Percentiles rank a stretch among this genome's conserved stretches.
These are phyloP conservation scores for Hypoxylon sp. DNA, from an alignment of 2,329 filamentous ascomycete species.

Conservation along the genomic window DNA sequence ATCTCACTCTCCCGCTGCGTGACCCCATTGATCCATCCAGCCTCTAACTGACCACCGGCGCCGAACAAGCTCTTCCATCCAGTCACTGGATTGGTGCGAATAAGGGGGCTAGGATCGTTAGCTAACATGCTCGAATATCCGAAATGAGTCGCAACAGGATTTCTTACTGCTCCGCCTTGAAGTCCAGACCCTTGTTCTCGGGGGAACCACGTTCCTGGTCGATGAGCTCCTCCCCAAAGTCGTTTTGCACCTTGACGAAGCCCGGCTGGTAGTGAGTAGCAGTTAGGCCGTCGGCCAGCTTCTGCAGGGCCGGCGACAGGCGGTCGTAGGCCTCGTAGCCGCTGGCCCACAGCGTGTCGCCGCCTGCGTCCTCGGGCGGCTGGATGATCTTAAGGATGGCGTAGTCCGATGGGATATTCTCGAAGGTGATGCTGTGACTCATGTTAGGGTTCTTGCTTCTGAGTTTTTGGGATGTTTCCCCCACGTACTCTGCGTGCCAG, in stretches of 20 bases:
- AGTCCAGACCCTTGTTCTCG: constrained; percentile 65
- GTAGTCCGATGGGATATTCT: constrained; percentile 65
- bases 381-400: constrained; percentile 64
- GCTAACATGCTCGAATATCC: background rate
- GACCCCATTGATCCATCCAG: constrained; percentile 67
- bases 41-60: constrained; percentile 52
- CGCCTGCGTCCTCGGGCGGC: constrained; percentile 60
- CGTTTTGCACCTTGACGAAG: constrained; percentile 62
- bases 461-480: fast-evolving
- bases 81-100: constrained; percentile 71
- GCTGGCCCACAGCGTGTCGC: constrained; percentile 61
- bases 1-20: constrained; percentile 65
- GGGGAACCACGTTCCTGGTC: constrained; percentile 63
- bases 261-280: constrained; percentile 62
- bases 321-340: constrained; percentile 67
- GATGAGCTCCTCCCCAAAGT: constrained; percentile 60
- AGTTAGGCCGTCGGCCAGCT: constrained; percentile 61
- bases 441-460: background rate
- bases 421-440: constrained; percentile 58
- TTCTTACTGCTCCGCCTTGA: constrained; percentile 59
- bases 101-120: constrained; percentile 55
- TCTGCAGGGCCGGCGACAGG: constrained; percentile 60
- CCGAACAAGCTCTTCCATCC: constrained; percentile 67
- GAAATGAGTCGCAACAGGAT: background rate
- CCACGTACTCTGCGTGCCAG: constrained; percentile 62